A percentile compares a stretch with the other conserved stretches of the same genome.
phyloP scores from a whole-genome alignment of 2,329 filamentous ascomycete genomes.

The Samsoniella hepiali region DNA sequence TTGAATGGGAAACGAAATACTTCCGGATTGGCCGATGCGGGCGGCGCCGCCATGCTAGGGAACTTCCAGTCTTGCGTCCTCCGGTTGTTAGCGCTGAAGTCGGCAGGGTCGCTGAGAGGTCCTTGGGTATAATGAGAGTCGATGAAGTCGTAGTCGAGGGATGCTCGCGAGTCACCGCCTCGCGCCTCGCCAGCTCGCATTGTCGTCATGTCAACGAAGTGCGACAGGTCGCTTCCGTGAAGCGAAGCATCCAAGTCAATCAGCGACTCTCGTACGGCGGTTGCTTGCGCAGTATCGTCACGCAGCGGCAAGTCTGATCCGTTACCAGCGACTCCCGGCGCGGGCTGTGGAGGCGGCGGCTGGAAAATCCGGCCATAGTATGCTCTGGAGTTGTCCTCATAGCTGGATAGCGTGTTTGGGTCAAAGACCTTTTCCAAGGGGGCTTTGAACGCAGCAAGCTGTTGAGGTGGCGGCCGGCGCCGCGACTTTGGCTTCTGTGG shows the following conservation, averaged over 20 bases:
- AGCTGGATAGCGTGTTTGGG: constrained; percentile 61
- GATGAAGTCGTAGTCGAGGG: constrained; percentile 49
- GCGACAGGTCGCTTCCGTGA: constrained; percentile 52
- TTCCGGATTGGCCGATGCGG: constrained; percentile 52
- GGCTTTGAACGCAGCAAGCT: constrained; percentile 54
- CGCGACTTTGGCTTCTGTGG: constrained; percentile 51
- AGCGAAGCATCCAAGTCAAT: constrained; percentile 64
- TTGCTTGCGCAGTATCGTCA: constrained; percentile 49
- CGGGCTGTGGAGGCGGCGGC: constrained; percentile 30
- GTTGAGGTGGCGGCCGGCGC: constrained; percentile 56
- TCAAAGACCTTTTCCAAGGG: constrained; percentile 65
- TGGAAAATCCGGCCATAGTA: constrained; percentile 52
- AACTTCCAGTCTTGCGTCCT: constrained; percentile 58
- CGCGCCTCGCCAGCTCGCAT: constrained; percentile 46
- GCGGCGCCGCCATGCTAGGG: constrained; percentile 47
- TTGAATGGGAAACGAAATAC: constrained; percentile 49
- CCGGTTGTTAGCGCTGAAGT: constrained; percentile 46
- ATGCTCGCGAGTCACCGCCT: constrained; percentile 43
- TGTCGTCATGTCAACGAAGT: constrained; percentile 60
- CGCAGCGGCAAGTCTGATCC: constrained; percentile 58
- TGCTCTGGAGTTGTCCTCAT: constrained; percentile 59
- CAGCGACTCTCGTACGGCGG: constrained; percentile 57
- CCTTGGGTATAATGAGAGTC: constrained; percentile 44
- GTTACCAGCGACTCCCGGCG: constrained; percentile 18
- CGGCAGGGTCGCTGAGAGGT: constrained; percentile 57